phyloP scores from a whole-genome alignment of 352 stramenopile genomes.

The Pythium myriotylum region DNA sequence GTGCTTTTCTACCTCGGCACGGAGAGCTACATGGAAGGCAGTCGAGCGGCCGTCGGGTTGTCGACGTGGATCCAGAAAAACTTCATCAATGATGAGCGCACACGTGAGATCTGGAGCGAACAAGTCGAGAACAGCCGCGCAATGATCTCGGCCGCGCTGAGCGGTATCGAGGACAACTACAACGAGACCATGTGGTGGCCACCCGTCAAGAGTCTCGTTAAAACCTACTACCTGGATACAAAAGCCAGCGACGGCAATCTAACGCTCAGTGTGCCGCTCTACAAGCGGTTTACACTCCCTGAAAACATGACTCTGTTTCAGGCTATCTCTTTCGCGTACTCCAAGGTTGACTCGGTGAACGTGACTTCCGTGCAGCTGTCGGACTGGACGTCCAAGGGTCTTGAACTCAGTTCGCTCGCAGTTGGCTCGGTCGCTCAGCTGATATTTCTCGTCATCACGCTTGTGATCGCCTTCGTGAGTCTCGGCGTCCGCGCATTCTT shows the following conservation, averaged over 20 bases:
- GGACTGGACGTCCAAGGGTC: constrained; percentile 82
- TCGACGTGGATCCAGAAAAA: constrained; percentile 85
- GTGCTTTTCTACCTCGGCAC: constrained; percentile 84
- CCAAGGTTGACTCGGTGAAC: constrained; percentile 87
- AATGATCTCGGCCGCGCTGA: constrained; percentile 81
- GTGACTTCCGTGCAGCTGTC: constrained; percentile 84
- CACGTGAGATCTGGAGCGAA: constrained; percentile 79
- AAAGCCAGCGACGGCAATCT: constrained; percentile 60
- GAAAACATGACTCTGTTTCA: constrained; percentile 86
- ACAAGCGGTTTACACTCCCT: constrained; percentile 55
- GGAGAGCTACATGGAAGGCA: constrained; percentile 88
- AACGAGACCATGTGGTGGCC: constrained; percentile 91
- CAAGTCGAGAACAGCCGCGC: constrained; percentile 80
- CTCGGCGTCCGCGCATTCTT: constrained; percentile 86
- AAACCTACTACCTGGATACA: constrained; percentile 81
- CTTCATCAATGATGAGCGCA: constrained; percentile 88
- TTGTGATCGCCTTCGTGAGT: constrained; percentile 86
- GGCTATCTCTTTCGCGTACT: constrained; percentile 71
- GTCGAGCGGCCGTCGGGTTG: constrained; percentile 66
- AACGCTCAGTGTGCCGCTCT: constrained; percentile 52
- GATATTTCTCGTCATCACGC: constrained; percentile 71
- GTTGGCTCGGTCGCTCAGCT: constrained; percentile 83
- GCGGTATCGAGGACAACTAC: constrained; percentile 83
- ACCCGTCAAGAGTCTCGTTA: constrained; percentile 78
- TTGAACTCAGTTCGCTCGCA: constrained; percentile 84